phyloP scores from a whole-genome alignment of 345 rosid species.

The Carallia brachiata region DNA sequence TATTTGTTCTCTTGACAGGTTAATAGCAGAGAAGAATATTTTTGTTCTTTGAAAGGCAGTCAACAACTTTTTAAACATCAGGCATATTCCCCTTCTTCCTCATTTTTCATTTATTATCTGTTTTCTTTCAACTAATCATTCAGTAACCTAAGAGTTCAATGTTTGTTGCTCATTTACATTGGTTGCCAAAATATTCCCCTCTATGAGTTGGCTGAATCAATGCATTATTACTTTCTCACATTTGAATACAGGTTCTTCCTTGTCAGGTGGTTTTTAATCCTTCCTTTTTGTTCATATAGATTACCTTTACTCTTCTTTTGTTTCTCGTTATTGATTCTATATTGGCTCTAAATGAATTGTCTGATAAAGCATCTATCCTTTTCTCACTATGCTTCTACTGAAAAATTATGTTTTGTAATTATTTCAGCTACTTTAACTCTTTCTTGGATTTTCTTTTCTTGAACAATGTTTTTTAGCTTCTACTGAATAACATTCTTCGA shows the following conservation, averaged over 20 bases:
- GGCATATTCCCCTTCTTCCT: slow-evolving; percentile 39
- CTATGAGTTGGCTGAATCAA: no score
- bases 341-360: slow-evolving; percentile 79
- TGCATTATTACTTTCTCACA: neutral
- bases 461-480: slow-evolving; percentile 73
- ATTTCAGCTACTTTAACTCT: slow-evolving; percentile 55
- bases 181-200: neutral
- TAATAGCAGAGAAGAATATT: slow-evolving; percentile 70
- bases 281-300: slow-evolving; percentile 42
- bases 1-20: slow-evolving; percentile 39
- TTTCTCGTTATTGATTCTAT: slow-evolving; percentile 72
- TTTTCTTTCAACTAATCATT: neutral
- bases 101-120: slow-evolving; percentile 11
- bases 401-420: slow-evolving; percentile 76
- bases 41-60: slow-evolving; percentile 56
- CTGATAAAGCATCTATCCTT: slow-evolving; percentile 72
- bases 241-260: neutral
- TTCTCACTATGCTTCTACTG: slow-evolving; percentile 67
- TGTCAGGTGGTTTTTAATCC: neutral
- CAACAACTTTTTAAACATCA: slow-evolving; percentile 58
- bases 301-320: slow-evolving; percentile 71
- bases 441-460: slow-evolving; percentile 73
- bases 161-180: neutral
- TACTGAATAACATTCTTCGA: slow-evolving; percentile 70
- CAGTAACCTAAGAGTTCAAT: neutral